Evolutionary conservation across 306 rosid species (phyloP).

Genomic region (Prunus mume): DNA sequence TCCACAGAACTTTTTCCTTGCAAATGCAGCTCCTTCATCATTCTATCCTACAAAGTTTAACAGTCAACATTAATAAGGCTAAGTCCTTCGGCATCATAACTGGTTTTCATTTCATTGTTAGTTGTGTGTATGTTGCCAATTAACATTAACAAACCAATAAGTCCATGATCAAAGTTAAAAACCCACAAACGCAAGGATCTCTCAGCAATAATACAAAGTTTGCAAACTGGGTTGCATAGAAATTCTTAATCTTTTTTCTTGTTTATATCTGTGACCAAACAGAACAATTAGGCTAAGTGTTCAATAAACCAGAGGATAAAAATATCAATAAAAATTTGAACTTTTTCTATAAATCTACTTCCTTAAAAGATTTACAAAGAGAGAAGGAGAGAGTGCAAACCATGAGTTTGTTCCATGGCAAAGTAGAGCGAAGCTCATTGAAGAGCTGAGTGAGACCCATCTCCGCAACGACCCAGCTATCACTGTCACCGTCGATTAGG

Average conservation of each 20-base stretch:
- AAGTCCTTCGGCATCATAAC: not conserved
- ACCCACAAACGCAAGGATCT: not conserved
- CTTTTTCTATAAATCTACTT: too few species aligned
- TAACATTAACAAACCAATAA: conserved; percentile 1
- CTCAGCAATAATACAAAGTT: not conserved
- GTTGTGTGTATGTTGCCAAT: not conserved
- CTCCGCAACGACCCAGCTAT: conserved; percentile 56
- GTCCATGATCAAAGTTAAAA: not conserved
- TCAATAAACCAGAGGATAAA: not conserved
- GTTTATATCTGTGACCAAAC: not conserved
- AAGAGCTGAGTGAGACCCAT: conserved; percentile 59
- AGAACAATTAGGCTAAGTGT: not conserved
- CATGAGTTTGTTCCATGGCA: conserved; percentile 82
- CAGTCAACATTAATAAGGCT: not conserved
- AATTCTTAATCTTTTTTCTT: not conserved
- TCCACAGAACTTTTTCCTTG: conserved; percentile 42
- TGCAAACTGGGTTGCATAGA: not conserved
- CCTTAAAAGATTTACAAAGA: not conserved
- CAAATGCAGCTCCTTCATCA: conserved; percentile 67
- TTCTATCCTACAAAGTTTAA: conserved; percentile 39
- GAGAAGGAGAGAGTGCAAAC: conserved; percentile 13
- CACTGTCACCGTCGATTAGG: conserved; percentile 81
- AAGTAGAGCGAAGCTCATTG: conserved; percentile 50
- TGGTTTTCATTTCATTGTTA: not conserved
- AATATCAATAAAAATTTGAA: not conserved